These are phyloP conservation scores for Dictyostelium firmibasis DNA, from an alignment of 78 protist genomes.

Conservation along the genomic window DNA sequence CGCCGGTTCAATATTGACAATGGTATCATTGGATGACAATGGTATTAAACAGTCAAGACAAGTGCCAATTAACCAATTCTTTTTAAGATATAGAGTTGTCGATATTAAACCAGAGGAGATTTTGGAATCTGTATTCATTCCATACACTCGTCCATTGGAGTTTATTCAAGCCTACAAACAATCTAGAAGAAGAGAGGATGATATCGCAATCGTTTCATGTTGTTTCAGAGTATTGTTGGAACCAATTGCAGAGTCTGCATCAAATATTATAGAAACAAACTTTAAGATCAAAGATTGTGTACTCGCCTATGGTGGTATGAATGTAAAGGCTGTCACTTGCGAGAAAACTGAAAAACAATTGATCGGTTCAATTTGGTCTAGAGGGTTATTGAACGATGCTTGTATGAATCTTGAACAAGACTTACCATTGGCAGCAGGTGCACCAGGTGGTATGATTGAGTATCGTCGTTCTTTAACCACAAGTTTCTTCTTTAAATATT, in stretches of 20 bases:
- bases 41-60: background rate
- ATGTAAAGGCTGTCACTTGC: slow-evolving; percentile 35
- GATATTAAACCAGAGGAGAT: slow-evolving; percentile 83
- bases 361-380: slow-evolving; percentile 9
- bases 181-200: slow-evolving; percentile 92
- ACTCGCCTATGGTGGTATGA: slow-evolving; percentile 75
- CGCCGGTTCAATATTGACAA: slow-evolving; percentile 26
- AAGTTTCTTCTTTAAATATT: slow-evolving; percentile 91
- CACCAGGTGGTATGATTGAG: slow-evolving; percentile 93
- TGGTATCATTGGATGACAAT: slow-evolving; percentile 17
- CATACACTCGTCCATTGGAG: slow-evolving; percentile 68
- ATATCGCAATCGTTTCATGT: slow-evolving; percentile 93
- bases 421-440: slow-evolving; percentile 53
- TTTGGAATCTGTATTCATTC: slow-evolving; percentile 72
- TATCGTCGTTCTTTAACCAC: slow-evolving; percentile 84
- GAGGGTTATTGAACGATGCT: background rate
- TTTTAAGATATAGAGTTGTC: slow-evolving; percentile 80
- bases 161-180: slow-evolving; percentile 87
- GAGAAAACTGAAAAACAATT: slow-evolving; percentile 11
- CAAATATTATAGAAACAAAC: background rate
- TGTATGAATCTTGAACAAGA: slow-evolving; percentile 14
- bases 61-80: slow-evolving; percentile 32
- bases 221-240: slow-evolving; percentile 81
- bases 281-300: slow-evolving; percentile 1
- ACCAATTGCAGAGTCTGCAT: background rate